Percentiles rank a stretch among this genome's conserved stretches.
phyloP scores from a whole-genome alignment of 306 rosid species.

The Cicer bijugum region DNA sequence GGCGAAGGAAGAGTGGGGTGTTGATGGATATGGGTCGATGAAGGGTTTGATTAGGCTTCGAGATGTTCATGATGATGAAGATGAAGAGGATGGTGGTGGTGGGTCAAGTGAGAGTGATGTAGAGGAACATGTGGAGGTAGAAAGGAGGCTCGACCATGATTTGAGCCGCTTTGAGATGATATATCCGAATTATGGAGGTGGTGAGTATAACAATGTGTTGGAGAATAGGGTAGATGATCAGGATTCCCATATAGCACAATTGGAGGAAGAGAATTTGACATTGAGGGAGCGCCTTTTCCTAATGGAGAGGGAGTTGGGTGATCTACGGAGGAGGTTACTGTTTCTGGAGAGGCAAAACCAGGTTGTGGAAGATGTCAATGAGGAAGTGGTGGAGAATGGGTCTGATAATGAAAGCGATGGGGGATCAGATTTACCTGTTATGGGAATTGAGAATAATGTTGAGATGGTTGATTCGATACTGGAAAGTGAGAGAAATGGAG shows the following conservation, averaged over 20 bases:
- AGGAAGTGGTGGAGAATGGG: slow-evolving; percentile 64
- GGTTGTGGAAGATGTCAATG: slow-evolving; percentile 62
- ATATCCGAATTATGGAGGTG: slow-evolving; percentile 78
- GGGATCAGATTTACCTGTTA: slow-evolving; percentile 52
- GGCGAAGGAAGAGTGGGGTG: slow-evolving; percentile 98
- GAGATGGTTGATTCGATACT: slow-evolving; percentile 55
- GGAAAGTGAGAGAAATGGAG: slow-evolving; percentile 46
- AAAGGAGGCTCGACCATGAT: slow-evolving; percentile 90
- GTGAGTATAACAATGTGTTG: slow-evolving; percentile 70
- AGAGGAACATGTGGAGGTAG: slow-evolving; percentile 92
- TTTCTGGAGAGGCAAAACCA: slow-evolving; percentile 59
- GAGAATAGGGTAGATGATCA: slow-evolving; percentile 96
- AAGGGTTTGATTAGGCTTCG: slow-evolving; percentile 89
- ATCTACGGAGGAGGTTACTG: slow-evolving; percentile 75
- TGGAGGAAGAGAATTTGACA: slow-evolving; percentile 93
- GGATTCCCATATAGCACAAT: slow-evolving; percentile 84
- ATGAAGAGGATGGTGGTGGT: slow-evolving; percentile 55
- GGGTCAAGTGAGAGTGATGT: slow-evolving; percentile 92
- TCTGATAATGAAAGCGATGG: slow-evolving; percentile 60
- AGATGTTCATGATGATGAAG: slow-evolving; percentile 58
- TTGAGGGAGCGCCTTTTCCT: slow-evolving; percentile 87
- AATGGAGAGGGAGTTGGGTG: slow-evolving; percentile 84
- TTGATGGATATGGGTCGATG: slow-evolving; percentile 97
- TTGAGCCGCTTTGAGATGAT: slow-evolving; percentile 94
- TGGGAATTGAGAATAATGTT: slow-evolving; percentile 52